Evolutionary conservation across 2,329 filamentous ascomycete species (phyloP), one percentile per base, ranked within the genome.

Genomic region (Ophiostoma ips): DNA sequence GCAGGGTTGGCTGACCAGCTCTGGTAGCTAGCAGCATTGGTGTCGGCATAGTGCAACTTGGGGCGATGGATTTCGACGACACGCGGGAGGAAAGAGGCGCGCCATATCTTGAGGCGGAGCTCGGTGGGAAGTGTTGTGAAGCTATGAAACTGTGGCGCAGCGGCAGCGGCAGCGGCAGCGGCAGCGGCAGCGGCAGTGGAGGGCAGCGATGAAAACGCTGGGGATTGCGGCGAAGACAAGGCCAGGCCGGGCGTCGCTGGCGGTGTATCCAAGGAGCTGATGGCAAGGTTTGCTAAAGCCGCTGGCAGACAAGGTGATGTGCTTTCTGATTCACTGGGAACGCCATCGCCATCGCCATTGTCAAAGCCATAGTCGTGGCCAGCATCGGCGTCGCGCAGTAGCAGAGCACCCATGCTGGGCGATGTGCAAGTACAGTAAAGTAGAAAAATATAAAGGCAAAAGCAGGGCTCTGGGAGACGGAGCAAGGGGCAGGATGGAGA

Each of bases 31-130:
- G 54, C 53, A 9, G 50, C 46, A 41, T 56, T 50, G 34, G 49
- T 47, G 48, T 57, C 55, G 33, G 61, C 60, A 50, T 65, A 64
- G 55, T 61, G 58, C 24, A 57, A 52, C 37, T 57, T 57, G 24
- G 58, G 59, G 11, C 58, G 58, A 53, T 66, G 64, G 21, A 67
- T 52, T 53, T 63, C 64, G 33, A 67, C 54, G 24, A 61, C 59
- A 21, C 64, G 63, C 1, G 62, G 61, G 12, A 55, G 41, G 44
- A 66, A 62, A 3, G 64, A 62, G 33, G 57, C 52, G 18, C 58
- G 50, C 64, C 64, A 67, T 46, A 67, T 62, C 46, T 61, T 58
- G 51, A 65, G 56, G 34, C 65, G 62, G 21, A 67, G 55, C 53
- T 67, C 64, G 5, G 63, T 49, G 12, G 65, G 65, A 2, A 67